These are phyloP conservation scores for Trypanosomatidae sp. DNA, from an alignment of 208 protist genomes.

Conservation along the genomic window DNA sequence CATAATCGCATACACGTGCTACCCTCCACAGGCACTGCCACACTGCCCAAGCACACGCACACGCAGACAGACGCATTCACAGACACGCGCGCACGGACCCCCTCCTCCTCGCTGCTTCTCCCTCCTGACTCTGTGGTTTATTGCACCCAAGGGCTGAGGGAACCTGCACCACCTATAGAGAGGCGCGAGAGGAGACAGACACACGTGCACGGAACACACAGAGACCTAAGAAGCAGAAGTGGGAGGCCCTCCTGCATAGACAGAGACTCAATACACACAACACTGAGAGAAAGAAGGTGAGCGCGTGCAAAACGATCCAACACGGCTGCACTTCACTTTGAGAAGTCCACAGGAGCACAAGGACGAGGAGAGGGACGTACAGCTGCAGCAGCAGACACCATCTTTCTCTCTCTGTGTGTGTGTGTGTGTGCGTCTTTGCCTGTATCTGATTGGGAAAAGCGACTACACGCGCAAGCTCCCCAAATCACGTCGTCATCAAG, in stretches of 20 bases:
- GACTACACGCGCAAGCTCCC: not conserved
- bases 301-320: not conserved
- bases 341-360: not conserved
- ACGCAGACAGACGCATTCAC: not conserved
- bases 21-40: not conserved
- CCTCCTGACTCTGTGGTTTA: not conserved
- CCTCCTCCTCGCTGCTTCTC: not conserved
- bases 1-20: not conserved
- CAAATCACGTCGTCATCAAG: not conserved
- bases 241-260: not conserved
- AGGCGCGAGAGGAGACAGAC: not conserved
- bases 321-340: not conserved
- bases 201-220: not conserved
- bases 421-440: not conserved
- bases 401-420: no score
- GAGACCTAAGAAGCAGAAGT: not conserved
- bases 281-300: no score
- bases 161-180: not conserved
- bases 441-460: not conserved
- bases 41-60: not conserved
- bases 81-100: not conserved
- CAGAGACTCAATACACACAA: not conserved
- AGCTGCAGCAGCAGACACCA: not conserved
- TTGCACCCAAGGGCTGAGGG: not conserved
- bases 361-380: not conserved